These are phyloP conservation scores for Babesia divergens DNA, from an alignment of 169 alveolate genomes.

Conservation along the genomic window DNA sequence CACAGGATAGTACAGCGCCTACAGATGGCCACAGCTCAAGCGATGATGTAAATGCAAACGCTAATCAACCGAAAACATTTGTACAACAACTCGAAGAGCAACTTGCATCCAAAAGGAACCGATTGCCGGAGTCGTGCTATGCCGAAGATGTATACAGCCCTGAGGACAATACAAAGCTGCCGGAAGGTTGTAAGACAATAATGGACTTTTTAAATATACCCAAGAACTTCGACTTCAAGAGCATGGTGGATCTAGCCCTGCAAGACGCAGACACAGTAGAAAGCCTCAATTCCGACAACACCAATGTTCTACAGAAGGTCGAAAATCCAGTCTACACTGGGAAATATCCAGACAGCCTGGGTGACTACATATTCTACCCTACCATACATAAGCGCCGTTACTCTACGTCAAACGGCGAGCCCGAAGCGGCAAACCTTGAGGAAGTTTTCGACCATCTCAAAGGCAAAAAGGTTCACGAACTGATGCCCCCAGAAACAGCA, in stretches of 20 bases:
- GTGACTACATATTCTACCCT: constrained; percentile 7
- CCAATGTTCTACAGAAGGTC: not conserved
- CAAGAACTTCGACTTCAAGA: constrained; percentile 46
- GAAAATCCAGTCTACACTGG: constrained; percentile 14
- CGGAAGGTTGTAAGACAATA: constrained; percentile 61
- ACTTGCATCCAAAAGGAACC: not conserved
- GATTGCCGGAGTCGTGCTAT: constrained; percentile 12
- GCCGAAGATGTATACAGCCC: constrained; percentile 21
- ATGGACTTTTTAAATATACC: constrained; percentile 53
- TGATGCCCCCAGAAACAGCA: not conserved
- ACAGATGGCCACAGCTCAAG: not conserved
- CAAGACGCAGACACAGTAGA: constrained; percentile 4
- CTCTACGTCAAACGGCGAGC: constrained; percentile 10
- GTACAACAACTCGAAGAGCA: constrained; percentile 11
- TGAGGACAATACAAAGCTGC: constrained; percentile 20
- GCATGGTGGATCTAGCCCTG: constrained; percentile 34
- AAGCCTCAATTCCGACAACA: not conserved
- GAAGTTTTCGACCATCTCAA: constrained; percentile 2
- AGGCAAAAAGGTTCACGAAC: constrained; percentile 3
- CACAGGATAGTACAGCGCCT: not conserved
- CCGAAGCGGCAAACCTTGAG: not conserved
- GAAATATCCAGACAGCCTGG: not conserved
- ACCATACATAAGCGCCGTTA: not conserved
- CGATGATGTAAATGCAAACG: not conserved
- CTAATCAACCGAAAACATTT: not conserved